These are phyloP conservation scores for Fusarium newnesense DNA, from an alignment of 2,329 filamentous ascomycete genomes.

Conservation along the genomic window DNA sequence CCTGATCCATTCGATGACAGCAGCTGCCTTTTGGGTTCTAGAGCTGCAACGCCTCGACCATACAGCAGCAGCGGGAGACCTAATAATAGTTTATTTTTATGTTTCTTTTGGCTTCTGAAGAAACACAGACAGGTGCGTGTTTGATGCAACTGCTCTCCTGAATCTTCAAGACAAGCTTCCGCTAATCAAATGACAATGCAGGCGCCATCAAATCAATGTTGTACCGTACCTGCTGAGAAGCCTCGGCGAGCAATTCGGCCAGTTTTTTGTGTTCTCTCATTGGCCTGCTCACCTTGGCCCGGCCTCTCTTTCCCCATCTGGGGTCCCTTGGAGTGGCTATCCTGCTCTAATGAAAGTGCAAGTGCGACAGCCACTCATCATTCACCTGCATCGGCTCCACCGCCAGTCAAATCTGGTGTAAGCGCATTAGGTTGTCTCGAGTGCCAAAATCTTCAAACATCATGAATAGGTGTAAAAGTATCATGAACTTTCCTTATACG, in stretches of 20 bases:
- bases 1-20: not conserved
- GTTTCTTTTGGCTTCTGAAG: not conserved
- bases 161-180: conserved; percentile 1
- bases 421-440: conserved; percentile 5
- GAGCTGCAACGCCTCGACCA: conserved; percentile 4
- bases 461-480: conserved; percentile 20
- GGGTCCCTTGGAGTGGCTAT: conserved; percentile 19
- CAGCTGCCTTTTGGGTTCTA: conserved; percentile 27
- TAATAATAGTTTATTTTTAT: conserved; percentile 14
- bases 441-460: conserved; percentile 1
- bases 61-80: not conserved
- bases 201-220: conserved; percentile 18
- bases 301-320: conserved; percentile 32
- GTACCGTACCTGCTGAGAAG: conserved; percentile 29
- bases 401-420: conserved; percentile 27
- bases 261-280: conserved; percentile 13
- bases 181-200: conserved; percentile 23
- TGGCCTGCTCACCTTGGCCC: conserved; percentile 10
- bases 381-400: conserved; percentile 27
- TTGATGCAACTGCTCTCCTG: not conserved
- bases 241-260: conserved; percentile 19
- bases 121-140: not conserved
- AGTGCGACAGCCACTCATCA: conserved; percentile 10
- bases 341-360: conserved; percentile 6
- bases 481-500: conserved; percentile 21